Evolutionary conservation across 805 yeast genomes (phyloP).

Genomic region (Martiniozyma abietophila): DNA sequence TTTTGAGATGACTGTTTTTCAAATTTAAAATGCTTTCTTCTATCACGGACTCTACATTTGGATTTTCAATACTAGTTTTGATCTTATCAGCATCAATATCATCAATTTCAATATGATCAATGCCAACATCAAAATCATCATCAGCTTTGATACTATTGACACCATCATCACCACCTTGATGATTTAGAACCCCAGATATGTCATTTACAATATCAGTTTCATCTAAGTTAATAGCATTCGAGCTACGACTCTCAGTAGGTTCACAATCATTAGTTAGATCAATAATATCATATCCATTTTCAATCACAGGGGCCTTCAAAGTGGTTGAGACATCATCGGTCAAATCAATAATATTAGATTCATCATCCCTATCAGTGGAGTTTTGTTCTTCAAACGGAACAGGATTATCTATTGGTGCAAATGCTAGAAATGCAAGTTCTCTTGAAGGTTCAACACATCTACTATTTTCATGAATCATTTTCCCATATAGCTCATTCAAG

Average conservation of each 20-base stretch:
- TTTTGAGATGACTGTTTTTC: slow-evolving; percentile 23
- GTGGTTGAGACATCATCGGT: neutral
- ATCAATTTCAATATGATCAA: neutral
- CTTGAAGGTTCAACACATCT: slow-evolving; percentile 72
- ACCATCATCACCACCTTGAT: slow-evolving; percentile 6
- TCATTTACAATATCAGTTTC: too few species aligned
- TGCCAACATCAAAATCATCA: neutral
- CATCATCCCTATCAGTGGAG: slow-evolving; percentile 3
- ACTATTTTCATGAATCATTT: slow-evolving; percentile 52
- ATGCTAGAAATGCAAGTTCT: slow-evolving; percentile 82
- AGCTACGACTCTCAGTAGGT: too few species aligned
- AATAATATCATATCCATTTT: slow-evolving; percentile 1
- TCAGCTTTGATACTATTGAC: slow-evolving; percentile 3
- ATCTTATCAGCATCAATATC: neutral
- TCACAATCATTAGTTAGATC: slow-evolving; percentile 8
- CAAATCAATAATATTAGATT: neutral
- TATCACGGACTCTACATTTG: neutral
- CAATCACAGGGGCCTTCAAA: neutral
- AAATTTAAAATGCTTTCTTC: too few species aligned
- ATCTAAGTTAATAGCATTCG: too few species aligned
- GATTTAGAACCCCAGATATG: too few species aligned
- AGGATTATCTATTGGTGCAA: slow-evolving; percentile 59
- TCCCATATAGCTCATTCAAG: slow-evolving; percentile 56
- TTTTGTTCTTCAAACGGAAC: slow-evolving; percentile 27
- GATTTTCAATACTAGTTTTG: neutral